Evolutionary conservation across 139 green algal species (phyloP), one percentile per base, ranked within the genome.

Genomic region (Chlamydomonas urium): DNA sequence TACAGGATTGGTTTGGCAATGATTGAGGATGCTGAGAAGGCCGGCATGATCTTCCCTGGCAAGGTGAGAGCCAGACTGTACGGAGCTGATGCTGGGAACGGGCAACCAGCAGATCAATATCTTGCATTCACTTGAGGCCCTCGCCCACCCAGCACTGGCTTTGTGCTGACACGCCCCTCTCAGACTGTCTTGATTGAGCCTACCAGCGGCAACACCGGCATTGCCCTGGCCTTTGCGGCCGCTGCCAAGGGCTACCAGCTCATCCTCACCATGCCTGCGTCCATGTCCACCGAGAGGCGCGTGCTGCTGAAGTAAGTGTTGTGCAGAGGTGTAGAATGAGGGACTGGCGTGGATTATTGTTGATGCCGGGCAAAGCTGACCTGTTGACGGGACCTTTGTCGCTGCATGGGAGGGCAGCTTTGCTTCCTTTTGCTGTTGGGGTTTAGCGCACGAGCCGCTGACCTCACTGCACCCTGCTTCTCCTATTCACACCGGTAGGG

Each of bases 231-330:
- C 0, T 98, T 93, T 78, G 89, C 97, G 4, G 94, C 94, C 4
- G 90, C 94, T 4, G 82, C 90, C 29, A 93, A 90, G 77, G 95
- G 95, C 36, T 99, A 99, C 88, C 86, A 93, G 77, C 85, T 97
- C 38, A 84, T 97, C 34, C 82, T 99, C 14, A 98, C 94, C 19
- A 98, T 99, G 95, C 95, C 95, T 0, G 93, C 94, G 28, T 95
- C 89, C 24, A 98, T 98, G 93, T 89, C 65, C 59, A 86, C 91
- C 0, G 95, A 99, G 82, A 81, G 95, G 0, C 81, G 94, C 5
- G 87, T 98, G 50, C 80, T 99, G 78, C 82, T 97, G 29, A 80
- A 77, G 63, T 26, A 63, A n/a, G n/a, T n/a, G n/a, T n/a, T n/a
- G n/a, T n/a, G 90, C 85, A 1, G 87, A 93, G 72, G n/a, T n/a